These are phyloP conservation scores for Rhizopogon sp. DNA, from an alignment of 768 basidiomycete genomes.

Conservation along the genomic window DNA sequence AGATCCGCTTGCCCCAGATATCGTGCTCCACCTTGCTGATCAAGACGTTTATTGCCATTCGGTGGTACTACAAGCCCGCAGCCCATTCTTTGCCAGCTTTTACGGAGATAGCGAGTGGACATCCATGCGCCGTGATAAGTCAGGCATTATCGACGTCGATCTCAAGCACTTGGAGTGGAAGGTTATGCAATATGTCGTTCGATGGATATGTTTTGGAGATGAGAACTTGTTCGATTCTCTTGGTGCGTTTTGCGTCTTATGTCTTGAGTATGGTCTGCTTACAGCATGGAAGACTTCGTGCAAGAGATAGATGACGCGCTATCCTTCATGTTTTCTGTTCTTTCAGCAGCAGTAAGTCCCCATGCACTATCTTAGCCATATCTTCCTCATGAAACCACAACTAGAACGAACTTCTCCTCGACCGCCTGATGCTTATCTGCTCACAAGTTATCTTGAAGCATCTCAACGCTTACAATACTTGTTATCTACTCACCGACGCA, in stretches of 20 bases:
- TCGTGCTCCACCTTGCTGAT: slow-evolving; percentile 68
- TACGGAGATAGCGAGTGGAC: slow-evolving; percentile 87
- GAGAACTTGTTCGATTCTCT: slow-evolving; percentile 69
- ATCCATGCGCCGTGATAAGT: slow-evolving; percentile 44
- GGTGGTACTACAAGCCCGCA: slow-evolving; percentile 72
- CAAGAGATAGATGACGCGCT: slow-evolving; percentile 68
- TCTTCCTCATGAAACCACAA: background rate
- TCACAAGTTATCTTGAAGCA: slow-evolving; percentile 67
- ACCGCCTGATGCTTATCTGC: slow-evolving; percentile 78
- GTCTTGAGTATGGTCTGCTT: background rate
- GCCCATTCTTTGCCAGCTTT: slow-evolving; percentile 78
- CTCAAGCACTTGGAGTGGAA: slow-evolving; percentile 71
- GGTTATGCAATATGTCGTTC: slow-evolving; percentile 70
- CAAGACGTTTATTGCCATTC: slow-evolving; percentile 64
- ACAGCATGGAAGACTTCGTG: slow-evolving; percentile 47
- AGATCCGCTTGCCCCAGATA: slow-evolving; percentile 52
- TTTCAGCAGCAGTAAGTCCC: slow-evolving; percentile 71
- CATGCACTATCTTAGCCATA: background rate
- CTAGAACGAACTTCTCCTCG: slow-evolving; percentile 86
- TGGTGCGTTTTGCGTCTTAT: slow-evolving; percentile 36
- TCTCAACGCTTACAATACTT: slow-evolving; percentile 70
- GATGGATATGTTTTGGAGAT: slow-evolving; percentile 71
- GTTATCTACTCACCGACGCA: slow-evolving; percentile 78
- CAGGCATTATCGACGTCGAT: slow-evolving; percentile 57
- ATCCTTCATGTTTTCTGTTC: slow-evolving; percentile 83